These are phyloP conservation scores for Golubevia sp. DNA, from an alignment of 1,284 basidiomycete species.

Conservation along the genomic window DNA sequence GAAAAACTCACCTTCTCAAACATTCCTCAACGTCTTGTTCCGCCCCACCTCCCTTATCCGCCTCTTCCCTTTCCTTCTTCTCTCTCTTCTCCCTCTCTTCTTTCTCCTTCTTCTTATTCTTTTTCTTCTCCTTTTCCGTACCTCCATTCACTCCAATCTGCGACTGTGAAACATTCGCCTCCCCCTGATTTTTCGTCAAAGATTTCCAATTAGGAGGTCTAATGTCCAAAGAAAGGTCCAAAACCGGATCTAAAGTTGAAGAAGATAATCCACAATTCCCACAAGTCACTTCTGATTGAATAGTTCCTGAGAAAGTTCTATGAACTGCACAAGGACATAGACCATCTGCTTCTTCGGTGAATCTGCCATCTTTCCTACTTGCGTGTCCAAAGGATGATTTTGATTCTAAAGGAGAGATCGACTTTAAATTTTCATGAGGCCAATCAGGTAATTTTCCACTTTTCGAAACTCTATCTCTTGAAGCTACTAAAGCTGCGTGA, in stretches of 20 bases:
- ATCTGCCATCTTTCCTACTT: not conserved
- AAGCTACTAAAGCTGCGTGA: slow-evolving; percentile 36
- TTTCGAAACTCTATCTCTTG: not conserved
- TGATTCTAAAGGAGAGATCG: no score
- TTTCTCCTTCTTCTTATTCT: slow-evolving; percentile 55
- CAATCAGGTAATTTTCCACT: slow-evolving; percentile 8
- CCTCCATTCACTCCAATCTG: not conserved
- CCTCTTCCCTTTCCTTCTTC: slow-evolving; percentile 13
- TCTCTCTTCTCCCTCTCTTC: not conserved
- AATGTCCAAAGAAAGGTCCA: slow-evolving; percentile 88
- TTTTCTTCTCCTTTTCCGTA: slow-evolving; percentile 7
- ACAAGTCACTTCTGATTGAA: slow-evolving; percentile 88
- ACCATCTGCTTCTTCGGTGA: no score
- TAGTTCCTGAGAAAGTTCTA: slow-evolving; percentile 81
- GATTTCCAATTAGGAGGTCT: slow-evolving; percentile 27
- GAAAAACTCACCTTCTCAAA: slow-evolving; percentile 71
- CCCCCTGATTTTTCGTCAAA: no score
- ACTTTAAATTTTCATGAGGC: slow-evolving; percentile 64
- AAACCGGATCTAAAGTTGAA: slow-evolving; percentile 82
- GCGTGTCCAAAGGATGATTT: not conserved
- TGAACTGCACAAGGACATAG: slow-evolving; percentile 88
- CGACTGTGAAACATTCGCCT: not conserved
- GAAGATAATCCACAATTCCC: slow-evolving; percentile 75
- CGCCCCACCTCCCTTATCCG: slow-evolving; percentile 36
- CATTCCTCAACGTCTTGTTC: slow-evolving; percentile 70